Base-by-base conservation (phyloP, 768 basidiomycete species). In the Phaffia australis region DNA sequence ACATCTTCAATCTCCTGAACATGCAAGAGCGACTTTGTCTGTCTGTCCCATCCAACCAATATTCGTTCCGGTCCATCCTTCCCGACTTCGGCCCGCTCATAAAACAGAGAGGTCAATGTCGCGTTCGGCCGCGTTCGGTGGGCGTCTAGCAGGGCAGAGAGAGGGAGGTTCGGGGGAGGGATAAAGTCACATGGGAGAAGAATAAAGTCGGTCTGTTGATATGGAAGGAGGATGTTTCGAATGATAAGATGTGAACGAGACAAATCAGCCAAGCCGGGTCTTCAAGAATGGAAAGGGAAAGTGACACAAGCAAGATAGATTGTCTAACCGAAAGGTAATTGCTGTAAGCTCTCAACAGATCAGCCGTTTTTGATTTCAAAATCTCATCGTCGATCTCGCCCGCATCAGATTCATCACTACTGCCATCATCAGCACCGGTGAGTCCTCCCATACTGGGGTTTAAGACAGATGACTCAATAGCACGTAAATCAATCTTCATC, bases 161-260 rank as follows among this genome's bases (percentile, higher is more conserved):
- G 81, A 6, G 85, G 79, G n/a, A 95, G 80, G 0, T 82, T 78
- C 0, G 85, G 78, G 0, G 91, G 86, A 11, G 91, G 85, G 25
- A 91, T 81, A 59, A 95, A 88, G 75, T 97, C 93, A 73, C 91
- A 95, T 8, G 93, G 87, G 1, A 97, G 81, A 27, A 97, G 76
- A 50, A 95, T 82, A 75, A 95, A 93, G 75, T 95, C 93, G 68
- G 84, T 71, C 77, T 79, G 60, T 19, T 4, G 18, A 23, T 27
- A 18, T 11, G 21, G 51, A 4, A 4, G 48, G 23, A 32, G 11
- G 52, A 54, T 54, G 52, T 9, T 54, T 54, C 23, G 5, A 54
- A 54, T 5, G 29, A 9, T 23, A 54, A 15, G 15, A 23, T 29
- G 9, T 23, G 5, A 54, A 23, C 52, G 52, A 54, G 16, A 54